A percentile compares a stretch with the other conserved stretches of the same genome.
These are phyloP conservation scores for Amanita pallidorosea DNA, from an alignment of 768 basidiomycete species.

Conservation along the genomic window DNA sequence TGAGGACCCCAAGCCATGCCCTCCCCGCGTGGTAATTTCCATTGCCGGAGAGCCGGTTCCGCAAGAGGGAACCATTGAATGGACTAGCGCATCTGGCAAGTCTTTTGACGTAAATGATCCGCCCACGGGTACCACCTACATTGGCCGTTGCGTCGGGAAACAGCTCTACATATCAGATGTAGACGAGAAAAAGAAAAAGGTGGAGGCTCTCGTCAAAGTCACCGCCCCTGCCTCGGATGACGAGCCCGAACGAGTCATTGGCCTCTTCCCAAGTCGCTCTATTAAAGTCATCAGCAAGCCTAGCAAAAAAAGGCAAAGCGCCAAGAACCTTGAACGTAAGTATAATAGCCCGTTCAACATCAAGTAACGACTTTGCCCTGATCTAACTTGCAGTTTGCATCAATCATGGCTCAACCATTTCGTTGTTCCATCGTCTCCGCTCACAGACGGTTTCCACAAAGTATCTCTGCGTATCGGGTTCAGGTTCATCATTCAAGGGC, in stretches of 20 bases:
- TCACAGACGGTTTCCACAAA: constrained; percentile 95
- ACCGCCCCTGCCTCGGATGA: constrained; percentile 72
- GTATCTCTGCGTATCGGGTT: constrained; percentile 92
- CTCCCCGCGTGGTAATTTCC: constrained; percentile 78
- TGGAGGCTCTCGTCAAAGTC: constrained; percentile 87
- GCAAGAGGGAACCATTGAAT: constrained; percentile 78
- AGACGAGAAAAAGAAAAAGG: constrained; percentile 92
- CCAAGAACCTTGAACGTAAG: constrained; percentile 88
- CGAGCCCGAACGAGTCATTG: constrained; percentile 75
- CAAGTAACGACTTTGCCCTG: constrained; percentile 7
- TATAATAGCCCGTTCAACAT: constrained; percentile 12
- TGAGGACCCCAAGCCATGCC: constrained; percentile 62
- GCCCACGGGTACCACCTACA: constrained; percentile 76
- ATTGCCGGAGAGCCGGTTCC: constrained; percentile 87
- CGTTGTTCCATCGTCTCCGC: constrained; percentile 89
- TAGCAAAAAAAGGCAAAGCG: constrained; percentile 91
- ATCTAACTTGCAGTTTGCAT: constrained; percentile 61
- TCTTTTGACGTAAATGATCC: constrained; percentile 74
- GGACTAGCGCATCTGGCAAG: constrained; percentile 80
- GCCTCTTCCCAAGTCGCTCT: constrained; percentile 84
- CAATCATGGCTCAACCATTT: constrained; percentile 91
- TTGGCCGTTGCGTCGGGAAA: constrained; percentile 90
- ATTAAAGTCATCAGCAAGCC: constrained; percentile 99
- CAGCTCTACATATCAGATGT: constrained; percentile 93
- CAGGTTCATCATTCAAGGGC: constrained; percentile 84